phyloP scores from a whole-genome alignment of 2,329 filamentous ascomycete genomes.

The Sporothrix phasma region DNA sequence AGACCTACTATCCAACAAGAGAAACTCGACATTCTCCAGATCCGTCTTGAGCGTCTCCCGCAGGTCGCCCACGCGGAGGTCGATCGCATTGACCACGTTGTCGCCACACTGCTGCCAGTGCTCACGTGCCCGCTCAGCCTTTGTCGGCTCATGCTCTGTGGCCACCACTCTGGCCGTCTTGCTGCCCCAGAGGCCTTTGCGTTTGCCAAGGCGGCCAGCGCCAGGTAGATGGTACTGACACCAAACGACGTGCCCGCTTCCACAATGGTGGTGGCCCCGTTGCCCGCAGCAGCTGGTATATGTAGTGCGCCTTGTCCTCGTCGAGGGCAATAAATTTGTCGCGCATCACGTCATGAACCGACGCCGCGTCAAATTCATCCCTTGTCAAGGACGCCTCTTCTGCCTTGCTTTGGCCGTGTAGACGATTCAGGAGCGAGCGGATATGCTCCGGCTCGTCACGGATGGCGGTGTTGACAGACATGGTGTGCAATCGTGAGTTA shows the following conservation, averaged over 20 bases:
- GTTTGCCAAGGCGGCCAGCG: conserved; percentile 45
- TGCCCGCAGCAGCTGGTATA: conserved; percentile 43
- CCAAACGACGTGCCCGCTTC: conserved; percentile 54
- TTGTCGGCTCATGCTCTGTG: conserved; percentile 48
- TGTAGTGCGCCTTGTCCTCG: conserved; percentile 45
- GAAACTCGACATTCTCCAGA: conserved; percentile 41
- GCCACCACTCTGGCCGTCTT: conserved; percentile 37
- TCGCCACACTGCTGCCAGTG: conserved; percentile 44
- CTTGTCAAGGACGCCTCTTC: conserved; percentile 12
- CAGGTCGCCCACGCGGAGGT: conserved; percentile 48
- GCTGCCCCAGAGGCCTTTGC: conserved; percentile 16
- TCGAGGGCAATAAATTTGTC: conserved; percentile 53
- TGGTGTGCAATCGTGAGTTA: background rate
- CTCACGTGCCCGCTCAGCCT: conserved; percentile 40
- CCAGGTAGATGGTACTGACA: conserved; percentile 52
- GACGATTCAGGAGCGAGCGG: conserved; percentile 10
- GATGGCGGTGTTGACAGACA: background rate
- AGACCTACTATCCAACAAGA: conserved; percentile 51
- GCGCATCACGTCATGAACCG: conserved; percentile 27
- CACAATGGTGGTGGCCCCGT: conserved; percentile 42
- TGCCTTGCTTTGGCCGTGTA: conserved; percentile 13
- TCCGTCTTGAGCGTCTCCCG: conserved; percentile 43
- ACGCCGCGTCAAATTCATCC: background rate
- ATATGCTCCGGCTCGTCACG: conserved; percentile 8
- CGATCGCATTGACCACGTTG: conserved; percentile 40